Conservation (phyloP, 2,329 filamentous ascomycete genomes). For the Botrytis elliptica region DNA sequence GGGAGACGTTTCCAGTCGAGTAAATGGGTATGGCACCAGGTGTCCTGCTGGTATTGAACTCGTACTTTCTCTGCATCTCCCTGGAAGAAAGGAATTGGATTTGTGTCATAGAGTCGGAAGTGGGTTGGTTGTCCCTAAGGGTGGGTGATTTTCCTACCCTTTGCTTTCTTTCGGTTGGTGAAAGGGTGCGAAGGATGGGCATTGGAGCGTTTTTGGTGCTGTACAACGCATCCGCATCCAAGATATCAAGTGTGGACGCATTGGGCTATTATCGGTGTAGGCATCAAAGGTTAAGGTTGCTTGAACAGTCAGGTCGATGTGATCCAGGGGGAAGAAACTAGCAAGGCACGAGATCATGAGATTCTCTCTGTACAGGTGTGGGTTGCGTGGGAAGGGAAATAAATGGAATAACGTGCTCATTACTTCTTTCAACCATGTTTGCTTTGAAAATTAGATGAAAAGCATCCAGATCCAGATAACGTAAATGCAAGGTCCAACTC, state of each 20-base stretch:
- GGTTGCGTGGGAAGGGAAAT: not conserved
- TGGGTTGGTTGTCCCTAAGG: conserved; percentile 7
- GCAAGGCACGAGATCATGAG: conserved; percentile 19
- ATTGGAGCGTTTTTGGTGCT: conserved; percentile 1
- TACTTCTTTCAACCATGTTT: not conserved
- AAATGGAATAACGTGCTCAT: conserved; percentile 1
- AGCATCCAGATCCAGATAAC: conserved; percentile 1
- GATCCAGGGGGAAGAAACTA: conserved; percentile 16
- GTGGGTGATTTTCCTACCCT: not conserved
- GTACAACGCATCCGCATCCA: conserved; percentile 15
- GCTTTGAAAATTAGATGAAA: not conserved
- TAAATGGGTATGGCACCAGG: not conserved
- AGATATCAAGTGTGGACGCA: not conserved
- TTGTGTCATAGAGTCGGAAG: conserved; percentile 14
- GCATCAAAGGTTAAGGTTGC: conserved; percentile 7
- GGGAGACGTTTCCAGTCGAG: not conserved
- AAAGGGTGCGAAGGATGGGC: conserved; percentile 7
- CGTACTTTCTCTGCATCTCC: not conserved
- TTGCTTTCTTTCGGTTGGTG: conserved; percentile 8
- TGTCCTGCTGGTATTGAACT: not conserved
- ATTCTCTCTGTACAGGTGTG: not conserved
- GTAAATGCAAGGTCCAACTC: conserved; percentile 15
- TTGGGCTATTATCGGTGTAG: conserved; percentile 8
- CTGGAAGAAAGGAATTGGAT: conserved; percentile 2
- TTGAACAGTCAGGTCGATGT: not conserved